Percentiles rank a stretch among this genome's conserved stretches.
phyloP scores from a whole-genome alignment of 768 basidiomycete species.

The Flagelloscypha sp. region DNA sequence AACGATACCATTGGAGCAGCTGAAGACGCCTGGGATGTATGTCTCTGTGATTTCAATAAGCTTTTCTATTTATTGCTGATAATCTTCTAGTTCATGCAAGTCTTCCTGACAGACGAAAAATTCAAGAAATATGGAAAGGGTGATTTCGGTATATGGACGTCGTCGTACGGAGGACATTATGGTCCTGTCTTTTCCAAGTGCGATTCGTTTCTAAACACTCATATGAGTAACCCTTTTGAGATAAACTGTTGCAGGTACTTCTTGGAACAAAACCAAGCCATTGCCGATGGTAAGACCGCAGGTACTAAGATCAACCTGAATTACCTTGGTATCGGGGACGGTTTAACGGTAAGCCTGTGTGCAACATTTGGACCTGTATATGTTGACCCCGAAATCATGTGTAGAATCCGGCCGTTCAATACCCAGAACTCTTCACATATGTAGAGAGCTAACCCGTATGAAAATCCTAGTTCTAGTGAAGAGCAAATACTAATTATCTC shows the following conservation, averaged over 20 bases:
- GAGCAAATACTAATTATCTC: slow-evolving; percentile 54
- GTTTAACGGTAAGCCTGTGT: slow-evolving; percentile 21
- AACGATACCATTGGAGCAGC: slow-evolving; percentile 20
- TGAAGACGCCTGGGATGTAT: slow-evolving; percentile 22
- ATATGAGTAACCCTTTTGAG: slow-evolving; percentile 5
- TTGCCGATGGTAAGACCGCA: slow-evolving; percentile 19
- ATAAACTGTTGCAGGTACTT: too few relatives aligned
- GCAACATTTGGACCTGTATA: not conserved
- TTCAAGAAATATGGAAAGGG: slow-evolving; percentile 24
- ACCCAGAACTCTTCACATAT: slow-evolving; percentile 27
- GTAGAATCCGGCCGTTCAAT: slow-evolving; percentile 25
- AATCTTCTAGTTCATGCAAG: slow-evolving; percentile 30
- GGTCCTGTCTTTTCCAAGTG: slow-evolving; percentile 18
- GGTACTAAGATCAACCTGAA: slow-evolving; percentile 29
- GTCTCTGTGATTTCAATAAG: too few relatives aligned
- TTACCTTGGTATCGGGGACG: slow-evolving; percentile 29
- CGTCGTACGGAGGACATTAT: slow-evolving; percentile 30
- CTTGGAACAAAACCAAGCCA: slow-evolving; percentile 26
- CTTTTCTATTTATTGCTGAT: too few relatives aligned
- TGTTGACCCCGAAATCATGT: not conserved
- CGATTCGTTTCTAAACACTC: not conserved
- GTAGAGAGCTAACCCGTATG: slow-evolving; percentile 55
- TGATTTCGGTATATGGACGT: slow-evolving; percentile 31
- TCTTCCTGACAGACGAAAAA: slow-evolving; percentile 26
- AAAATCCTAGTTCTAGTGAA: slow-evolving; percentile 56